These are phyloP conservation scores for Chlorophyllum brunneum DNA, from an alignment of 768 basidiomycete genomes.

Conservation along the genomic window DNA sequence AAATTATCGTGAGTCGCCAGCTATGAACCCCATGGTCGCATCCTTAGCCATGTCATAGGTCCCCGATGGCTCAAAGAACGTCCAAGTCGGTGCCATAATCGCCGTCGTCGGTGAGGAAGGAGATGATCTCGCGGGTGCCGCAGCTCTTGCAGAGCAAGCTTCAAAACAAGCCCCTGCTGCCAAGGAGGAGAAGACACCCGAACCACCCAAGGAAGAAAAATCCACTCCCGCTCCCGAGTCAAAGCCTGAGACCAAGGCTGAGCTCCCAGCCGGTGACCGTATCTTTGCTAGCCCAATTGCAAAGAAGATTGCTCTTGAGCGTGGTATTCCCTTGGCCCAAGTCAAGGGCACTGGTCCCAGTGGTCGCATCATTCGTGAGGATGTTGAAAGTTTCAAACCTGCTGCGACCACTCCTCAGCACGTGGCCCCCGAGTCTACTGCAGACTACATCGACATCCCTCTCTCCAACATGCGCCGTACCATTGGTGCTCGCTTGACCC, in stretches of 20 bases:
- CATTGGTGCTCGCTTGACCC: slow-evolving; percentile 85
- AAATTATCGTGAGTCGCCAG: slow-evolving; percentile 77
- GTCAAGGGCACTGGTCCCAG: slow-evolving; percentile 92
- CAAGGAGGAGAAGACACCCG: slow-evolving; percentile 29
- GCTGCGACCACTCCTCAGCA: slow-evolving; percentile 43
- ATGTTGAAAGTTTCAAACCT: slow-evolving; percentile 85
- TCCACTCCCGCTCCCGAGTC: slow-evolving; percentile 25
- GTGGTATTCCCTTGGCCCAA: slow-evolving; percentile 84
- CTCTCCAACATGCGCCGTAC: slow-evolving; percentile 92
- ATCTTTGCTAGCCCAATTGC: slow-evolving; percentile 96
- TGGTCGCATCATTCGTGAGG: slow-evolving; percentile 91
- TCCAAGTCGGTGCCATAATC: slow-evolving; percentile 84
- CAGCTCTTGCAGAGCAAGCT: slow-evolving; percentile 65
- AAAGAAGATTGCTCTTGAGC: slow-evolving; percentile 94
- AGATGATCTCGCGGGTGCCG: slow-evolving; percentile 85
- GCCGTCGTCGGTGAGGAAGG: slow-evolving; percentile 94
- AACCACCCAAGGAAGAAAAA: slow-evolving; percentile 37
- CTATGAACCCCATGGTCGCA: neutral
- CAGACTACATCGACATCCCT: slow-evolving; percentile 85
- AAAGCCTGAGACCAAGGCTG: slow-evolving; percentile 42
- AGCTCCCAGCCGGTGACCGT: slow-evolving; percentile 65
- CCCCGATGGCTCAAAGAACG: slow-evolving; percentile 80
- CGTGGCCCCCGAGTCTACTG: slow-evolving; percentile 44
- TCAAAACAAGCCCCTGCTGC: slow-evolving; percentile 37
- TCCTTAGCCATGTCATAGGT: slow-evolving; percentile 41